A percentile compares a stretch with the other conserved stretches of the same genome.
Evolutionary conservation across 2,329 filamentous ascomycete genomes (phyloP).

Genomic region (Tolypocladium tundrense): DNA sequence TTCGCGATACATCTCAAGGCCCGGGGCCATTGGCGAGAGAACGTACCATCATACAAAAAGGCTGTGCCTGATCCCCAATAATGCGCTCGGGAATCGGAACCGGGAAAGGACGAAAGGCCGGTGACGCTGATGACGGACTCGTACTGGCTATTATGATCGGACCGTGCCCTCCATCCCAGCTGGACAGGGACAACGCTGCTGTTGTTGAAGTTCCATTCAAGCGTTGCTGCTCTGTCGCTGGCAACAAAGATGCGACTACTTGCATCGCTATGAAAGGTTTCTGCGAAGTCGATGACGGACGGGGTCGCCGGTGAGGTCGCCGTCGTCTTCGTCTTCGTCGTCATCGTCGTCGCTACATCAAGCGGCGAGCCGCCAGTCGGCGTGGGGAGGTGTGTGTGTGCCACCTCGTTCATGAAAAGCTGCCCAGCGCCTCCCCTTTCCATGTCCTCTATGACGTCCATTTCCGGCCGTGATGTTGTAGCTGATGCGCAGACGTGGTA

Average conservation of each 20-base stretch:
- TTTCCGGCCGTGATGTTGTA: not conserved
- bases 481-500: not conserved
- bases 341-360: not conserved
- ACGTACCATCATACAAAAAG: not conserved
- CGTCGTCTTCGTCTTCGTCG: not conserved
- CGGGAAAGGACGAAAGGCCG: rapidly evolving
- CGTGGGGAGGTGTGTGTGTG: not conserved
- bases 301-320: not conserved
- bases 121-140: not conserved
- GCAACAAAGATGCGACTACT: not conserved
- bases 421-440: not conserved
- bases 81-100: too few relatives aligned
- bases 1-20: not conserved
- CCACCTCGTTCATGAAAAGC: not conserved
- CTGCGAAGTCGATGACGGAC: not conserved
- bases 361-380: not conserved
- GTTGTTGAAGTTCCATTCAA: not conserved
- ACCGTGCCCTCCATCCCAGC: not conserved
- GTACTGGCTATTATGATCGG: not conserved
- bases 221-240: not conserved
- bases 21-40: not conserved
- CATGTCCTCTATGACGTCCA: not conserved
- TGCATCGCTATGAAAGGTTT: not conserved
- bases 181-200: not conserved
- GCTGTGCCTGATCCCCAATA: too few relatives aligned